Evolutionary conservation across 768 basidiomycete genomes (phyloP).

Genomic region (Mycena alexandri): DNA sequence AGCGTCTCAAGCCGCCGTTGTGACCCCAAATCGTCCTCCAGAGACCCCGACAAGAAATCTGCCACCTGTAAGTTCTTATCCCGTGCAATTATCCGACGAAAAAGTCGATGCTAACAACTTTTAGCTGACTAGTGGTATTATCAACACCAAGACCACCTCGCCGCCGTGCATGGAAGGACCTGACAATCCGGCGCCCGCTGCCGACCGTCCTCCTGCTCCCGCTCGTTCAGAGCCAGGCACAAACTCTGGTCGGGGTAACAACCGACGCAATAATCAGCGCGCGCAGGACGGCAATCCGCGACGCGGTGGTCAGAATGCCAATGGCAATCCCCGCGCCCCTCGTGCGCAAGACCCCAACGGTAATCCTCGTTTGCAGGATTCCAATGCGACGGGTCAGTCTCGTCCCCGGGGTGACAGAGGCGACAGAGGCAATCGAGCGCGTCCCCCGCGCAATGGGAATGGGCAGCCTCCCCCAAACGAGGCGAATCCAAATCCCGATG

Average conservation of each 20-base stretch:
- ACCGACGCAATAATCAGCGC: slow-evolving; percentile 35
- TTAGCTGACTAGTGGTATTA: slow-evolving; percentile 18
- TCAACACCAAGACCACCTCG: slow-evolving; percentile 17
- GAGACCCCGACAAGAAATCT: too few species aligned
- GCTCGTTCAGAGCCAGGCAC: slow-evolving; percentile 16
- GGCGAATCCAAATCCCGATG: slow-evolving; percentile 10
- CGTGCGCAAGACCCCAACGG: neutral
- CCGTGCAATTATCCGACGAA: too few species aligned
- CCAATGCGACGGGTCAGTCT: slow-evolving; percentile 6
- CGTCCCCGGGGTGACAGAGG: slow-evolving; percentile 24
- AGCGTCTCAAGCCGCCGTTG: too few species aligned
- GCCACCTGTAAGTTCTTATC: too few species aligned
- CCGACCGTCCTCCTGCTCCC: slow-evolving; percentile 18
- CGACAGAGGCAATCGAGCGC: slow-evolving; percentile 1
- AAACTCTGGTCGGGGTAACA: slow-evolving; percentile 30
- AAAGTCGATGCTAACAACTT: slow-evolving; percentile 7
- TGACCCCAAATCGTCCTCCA: too few species aligned
- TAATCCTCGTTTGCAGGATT: too few species aligned
- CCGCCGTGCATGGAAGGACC: slow-evolving; percentile 34
- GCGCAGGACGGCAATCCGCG: slow-evolving; percentile 15
- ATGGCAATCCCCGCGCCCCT: slow-evolving; percentile 1
- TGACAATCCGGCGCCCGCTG: slow-evolving; percentile 33
- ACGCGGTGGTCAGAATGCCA: too few species aligned
- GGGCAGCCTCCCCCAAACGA: neutral
- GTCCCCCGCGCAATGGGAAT: slow-evolving; percentile 18